Evolutionary conservation across 768 basidiomycete species (phyloP).

Genomic region (Cyathus striatus): DNA sequence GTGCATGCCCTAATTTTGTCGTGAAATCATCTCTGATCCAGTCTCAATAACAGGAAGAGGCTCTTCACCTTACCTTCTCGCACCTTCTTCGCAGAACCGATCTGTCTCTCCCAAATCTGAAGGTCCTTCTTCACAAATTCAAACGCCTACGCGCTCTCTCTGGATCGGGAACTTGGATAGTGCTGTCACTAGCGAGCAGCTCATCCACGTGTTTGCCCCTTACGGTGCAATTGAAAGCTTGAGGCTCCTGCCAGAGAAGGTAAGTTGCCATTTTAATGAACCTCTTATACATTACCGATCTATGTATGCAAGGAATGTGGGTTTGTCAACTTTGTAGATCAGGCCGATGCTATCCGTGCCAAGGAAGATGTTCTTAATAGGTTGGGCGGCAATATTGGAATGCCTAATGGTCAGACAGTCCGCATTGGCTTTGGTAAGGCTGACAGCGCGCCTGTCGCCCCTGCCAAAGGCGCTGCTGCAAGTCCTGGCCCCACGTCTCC

Average conservation of each 20-base stretch:
- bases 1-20: slow-evolving; percentile 41
- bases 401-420: slow-evolving; percentile 94
- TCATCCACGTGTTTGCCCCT: slow-evolving; percentile 91
- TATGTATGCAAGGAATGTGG: slow-evolving; percentile 76
- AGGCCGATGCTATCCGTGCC: slow-evolving; percentile 92
- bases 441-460: slow-evolving; percentile 90
- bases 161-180: slow-evolving; percentile 99
- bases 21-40: slow-evolving; percentile 67
- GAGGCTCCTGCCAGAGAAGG: slow-evolving; percentile 95
- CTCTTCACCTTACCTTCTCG: slow-evolving; percentile 60
- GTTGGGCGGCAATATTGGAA: slow-evolving; percentile 88
- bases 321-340: slow-evolving; percentile 98
- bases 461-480: slow-evolving; percentile 69
- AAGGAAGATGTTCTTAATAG: slow-evolving; percentile 97
- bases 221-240: slow-evolving; percentile 98
- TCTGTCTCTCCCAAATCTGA: slow-evolving; percentile 84
- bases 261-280: slow-evolving; percentile 21
- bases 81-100: slow-evolving; percentile 64
- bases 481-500: slow-evolving; percentile 66
- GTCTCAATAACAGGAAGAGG: slow-evolving; percentile 50
- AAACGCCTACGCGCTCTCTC: slow-evolving; percentile 91
- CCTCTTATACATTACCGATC: slow-evolving; percentile 4
- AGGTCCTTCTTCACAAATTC: slow-evolving; percentile 65
- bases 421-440: slow-evolving; percentile 98
- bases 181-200: slow-evolving; percentile 88